These are phyloP conservation scores for Geosmithia putterillii DNA, from an alignment of 2,329 filamentous ascomycete genomes.

Conservation along the genomic window DNA sequence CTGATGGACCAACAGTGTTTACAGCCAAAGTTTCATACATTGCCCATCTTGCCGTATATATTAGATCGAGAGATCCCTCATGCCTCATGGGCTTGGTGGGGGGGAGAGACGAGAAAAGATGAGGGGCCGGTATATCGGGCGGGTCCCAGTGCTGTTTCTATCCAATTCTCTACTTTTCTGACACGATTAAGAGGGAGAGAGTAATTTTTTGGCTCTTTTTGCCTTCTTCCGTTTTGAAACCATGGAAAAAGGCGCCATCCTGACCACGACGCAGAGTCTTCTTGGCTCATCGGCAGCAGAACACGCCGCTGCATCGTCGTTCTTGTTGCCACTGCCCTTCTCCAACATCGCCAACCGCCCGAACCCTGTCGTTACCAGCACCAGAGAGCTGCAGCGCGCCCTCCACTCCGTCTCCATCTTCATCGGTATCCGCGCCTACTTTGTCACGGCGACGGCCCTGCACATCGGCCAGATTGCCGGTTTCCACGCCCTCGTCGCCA, in stretches of 20 bases:
- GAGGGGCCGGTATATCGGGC: too few relatives aligned
- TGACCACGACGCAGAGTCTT: conserved; percentile 1
- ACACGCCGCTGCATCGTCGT: neutral
- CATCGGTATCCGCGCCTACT: conserved; percentile 16
- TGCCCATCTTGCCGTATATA: neutral
- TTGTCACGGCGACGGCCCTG: conserved; percentile 14
- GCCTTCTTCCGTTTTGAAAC: neutral
- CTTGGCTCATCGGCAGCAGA: too few relatives aligned
- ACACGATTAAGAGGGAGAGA: too few relatives aligned
- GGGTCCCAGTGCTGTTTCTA: too few relatives aligned
- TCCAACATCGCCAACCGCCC: conserved; percentile 14
- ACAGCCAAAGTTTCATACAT: neutral
- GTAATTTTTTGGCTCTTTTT: neutral
- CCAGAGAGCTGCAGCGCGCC: conserved; percentile 20
- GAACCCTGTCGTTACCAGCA: conserved; percentile 18
- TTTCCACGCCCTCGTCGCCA: conserved; percentile 8
- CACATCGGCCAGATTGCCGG: conserved; percentile 12
- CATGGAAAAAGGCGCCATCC: conserved; percentile 5
- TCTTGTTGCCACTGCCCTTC: neutral
- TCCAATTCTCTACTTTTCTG: too few relatives aligned
- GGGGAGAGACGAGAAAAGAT: too few relatives aligned
- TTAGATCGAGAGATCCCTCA: neutral
- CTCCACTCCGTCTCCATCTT: conserved; percentile 16
- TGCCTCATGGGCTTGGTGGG: too few relatives aligned
- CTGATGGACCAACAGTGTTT: neutral